Evolutionary conservation across 495 filamentous ascomycete species (phyloP), one percentile per base, ranked within the genome.

Genomic region (Aspergillus haitiensis): DNA sequence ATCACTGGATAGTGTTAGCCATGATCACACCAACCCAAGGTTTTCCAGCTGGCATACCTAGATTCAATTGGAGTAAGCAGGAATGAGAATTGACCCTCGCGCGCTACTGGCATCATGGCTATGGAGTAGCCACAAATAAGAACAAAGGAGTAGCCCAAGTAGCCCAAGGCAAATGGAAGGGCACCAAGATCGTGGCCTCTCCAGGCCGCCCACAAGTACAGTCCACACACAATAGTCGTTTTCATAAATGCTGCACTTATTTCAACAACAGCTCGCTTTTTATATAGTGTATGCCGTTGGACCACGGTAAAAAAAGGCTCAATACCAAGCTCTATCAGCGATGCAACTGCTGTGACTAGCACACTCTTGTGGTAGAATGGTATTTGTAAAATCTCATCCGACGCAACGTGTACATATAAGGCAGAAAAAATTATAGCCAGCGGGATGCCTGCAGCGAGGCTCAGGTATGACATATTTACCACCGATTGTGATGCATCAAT

Each of bases 141-240:
- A 4, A 82, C 75, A 8, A 82, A 37, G 3, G 91, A 86, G 74
- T 96, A 96, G 42, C 75, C 80, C n/a, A 91, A 65, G 72, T 98
- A 90, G 10, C 95, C 95, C 21, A 92, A 65, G 0, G 93, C 95
- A 72, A 98, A 98, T 1, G 93, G 92, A 36, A 98, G 70, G 6
- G 91, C 86, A 5, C 94, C 93, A 11, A 88, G 56, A 48, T 87
- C 78, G 36, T 65, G 56, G 1, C 76, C 67, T 5, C 64, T 61
- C 48, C 60, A 71, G 50, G 79, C 73, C 6, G 82, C 84, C 78
- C 82, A 88, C 9, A 88, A 73, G 18, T 85, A 90, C 6, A 75
- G 55, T 0, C 75, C 81, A 59, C 91, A 92, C 0, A 90, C 92
- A 10, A 85, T 71, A 10, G 87, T 45, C 65, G 93, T 97, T 68